These are phyloP conservation scores for Eucalyptus tenuipes DNA, from an alignment of 345 rosid genomes.

Conservation along the genomic window DNA sequence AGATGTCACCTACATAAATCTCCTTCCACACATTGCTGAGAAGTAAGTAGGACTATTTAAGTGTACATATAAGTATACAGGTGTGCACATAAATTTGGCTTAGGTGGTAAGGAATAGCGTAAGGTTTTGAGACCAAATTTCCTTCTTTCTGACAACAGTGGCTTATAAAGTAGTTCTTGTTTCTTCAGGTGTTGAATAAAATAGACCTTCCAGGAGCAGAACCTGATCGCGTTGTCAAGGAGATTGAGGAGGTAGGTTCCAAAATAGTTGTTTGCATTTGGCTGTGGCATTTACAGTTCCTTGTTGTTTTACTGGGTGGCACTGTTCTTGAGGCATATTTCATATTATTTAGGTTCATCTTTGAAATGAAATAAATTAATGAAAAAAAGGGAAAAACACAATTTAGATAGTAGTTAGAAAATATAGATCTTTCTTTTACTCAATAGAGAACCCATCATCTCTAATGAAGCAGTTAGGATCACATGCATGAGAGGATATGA, in stretches of 20 bases:
- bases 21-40: neutral
- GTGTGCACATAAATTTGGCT: neutral
- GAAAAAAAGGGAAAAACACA: neutral
- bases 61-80: neutral
- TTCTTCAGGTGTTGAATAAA: conserved; percentile 78
- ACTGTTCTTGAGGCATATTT: neutral
- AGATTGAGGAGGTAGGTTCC: conserved; percentile 83
- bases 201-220: conserved; percentile 99
- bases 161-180: neutral
- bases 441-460: neutral
- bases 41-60: neutral
- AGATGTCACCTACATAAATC: neutral
- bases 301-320: neutral
- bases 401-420: neutral
- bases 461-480: neutral
- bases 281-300: neutral
- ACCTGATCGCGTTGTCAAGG: conserved; percentile 66
- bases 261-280: neutral
- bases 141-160: neutral
- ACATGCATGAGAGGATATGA: neutral
- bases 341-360: neutral
- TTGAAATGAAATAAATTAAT: neutral
- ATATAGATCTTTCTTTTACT: neutral
- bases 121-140: neutral
- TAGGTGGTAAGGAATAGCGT: neutral